Evolutionary conservation across 306 rosid species (phyloP).

Genomic region (Medicago arabica): DNA sequence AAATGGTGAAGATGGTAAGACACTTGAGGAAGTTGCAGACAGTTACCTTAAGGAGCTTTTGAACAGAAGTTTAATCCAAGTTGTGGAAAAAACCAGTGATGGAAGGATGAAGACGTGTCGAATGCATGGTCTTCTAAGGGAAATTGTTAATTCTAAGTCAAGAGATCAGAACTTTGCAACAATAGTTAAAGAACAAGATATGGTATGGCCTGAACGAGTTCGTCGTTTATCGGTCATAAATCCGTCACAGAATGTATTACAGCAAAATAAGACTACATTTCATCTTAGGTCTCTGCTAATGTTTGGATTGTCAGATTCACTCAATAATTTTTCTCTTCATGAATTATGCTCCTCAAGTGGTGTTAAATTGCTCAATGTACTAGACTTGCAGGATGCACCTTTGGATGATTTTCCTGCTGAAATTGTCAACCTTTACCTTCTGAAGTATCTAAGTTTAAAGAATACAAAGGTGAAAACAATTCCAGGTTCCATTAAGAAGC

Average conservation of each 20-base stretch:
- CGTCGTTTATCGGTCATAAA: constrained; percentile 56
- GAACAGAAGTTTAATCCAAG: constrained; percentile 61
- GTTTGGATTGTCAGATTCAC: constrained; percentile 53
- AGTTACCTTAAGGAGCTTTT: constrained; percentile 64
- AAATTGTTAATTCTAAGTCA: constrained; percentile 55
- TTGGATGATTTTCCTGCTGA: constrained; percentile 54
- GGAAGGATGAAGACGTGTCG: constrained; percentile 52
- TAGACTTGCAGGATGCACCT: constrained; percentile 58
- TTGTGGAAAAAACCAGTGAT: constrained; percentile 48
- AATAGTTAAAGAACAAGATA: constrained; percentile 52
- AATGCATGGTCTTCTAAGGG: constrained; percentile 63
- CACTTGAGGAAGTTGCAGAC: constrained; percentile 62
- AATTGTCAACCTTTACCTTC: constrained; percentile 49
- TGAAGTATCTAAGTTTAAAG: constrained; percentile 60
- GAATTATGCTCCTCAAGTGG: constrained; percentile 38
- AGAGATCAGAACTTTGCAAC: constrained; percentile 65
- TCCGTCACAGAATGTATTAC: constrained; percentile 42
- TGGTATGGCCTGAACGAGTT: constrained; percentile 58
- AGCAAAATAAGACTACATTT: constrained; percentile 36
- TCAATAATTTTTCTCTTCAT: constrained; percentile 40
- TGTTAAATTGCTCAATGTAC: constrained; percentile 50
- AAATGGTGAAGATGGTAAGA: constrained; percentile 51
- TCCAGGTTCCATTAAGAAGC: constrained; percentile 57
- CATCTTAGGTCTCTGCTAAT: constrained; percentile 60
- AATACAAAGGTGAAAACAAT: constrained; percentile 54